Base-by-base conservation (phyloP, 352 stramenopile genomes). In the Plasmopara muralis region DNA sequence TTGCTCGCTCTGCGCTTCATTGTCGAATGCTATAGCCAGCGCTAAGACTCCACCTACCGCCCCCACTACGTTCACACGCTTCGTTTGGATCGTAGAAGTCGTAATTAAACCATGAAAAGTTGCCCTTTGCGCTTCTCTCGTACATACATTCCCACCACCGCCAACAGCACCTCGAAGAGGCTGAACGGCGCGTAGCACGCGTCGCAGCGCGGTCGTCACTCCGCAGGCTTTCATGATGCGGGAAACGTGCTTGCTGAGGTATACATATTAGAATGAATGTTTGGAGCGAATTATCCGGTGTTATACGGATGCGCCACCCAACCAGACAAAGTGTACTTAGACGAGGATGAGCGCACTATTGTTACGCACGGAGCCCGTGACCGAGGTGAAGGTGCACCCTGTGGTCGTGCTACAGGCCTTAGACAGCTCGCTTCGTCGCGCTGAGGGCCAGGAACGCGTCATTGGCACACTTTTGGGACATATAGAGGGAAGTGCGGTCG, bases 371-470 rank as follows among this genome's bases (percentile, higher is more conserved):
- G 83, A 92, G 64, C 74, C 77, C 72, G 76, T 93, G 57, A 79
- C 72, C 46, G 71, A 90, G 50, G 77, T 89, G 43, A 87, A 94
- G 55, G 62, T 97, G 50, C 96, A 99, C 80, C 95, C 96, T 28
- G 73, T 99, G 55, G 95, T 98, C 39, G 77, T 98, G 44, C 91
- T 99, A 48, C 95, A 97, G 68, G 93, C 98, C 59, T 75, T 99
- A 55, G 96, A 99, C 78, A 94, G 97, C 70, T 89, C 96, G 60
- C 81, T 97, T 40, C 86, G 96, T 49, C 84, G 96, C 63, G 83
- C 89, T 20, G 91, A 98, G 66, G 90, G 81, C 30, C 85, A 97
- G 68, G 75, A 86, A 43, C 89, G 95, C 55, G 95, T 99, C 7
- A 99, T 99, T 76, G 96, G 96, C 53, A 98, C 95, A 59, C 77